Conservation (phyloP, 2,329 filamentous ascomycete species). For the Tolypocladium pustulatum region DNA sequence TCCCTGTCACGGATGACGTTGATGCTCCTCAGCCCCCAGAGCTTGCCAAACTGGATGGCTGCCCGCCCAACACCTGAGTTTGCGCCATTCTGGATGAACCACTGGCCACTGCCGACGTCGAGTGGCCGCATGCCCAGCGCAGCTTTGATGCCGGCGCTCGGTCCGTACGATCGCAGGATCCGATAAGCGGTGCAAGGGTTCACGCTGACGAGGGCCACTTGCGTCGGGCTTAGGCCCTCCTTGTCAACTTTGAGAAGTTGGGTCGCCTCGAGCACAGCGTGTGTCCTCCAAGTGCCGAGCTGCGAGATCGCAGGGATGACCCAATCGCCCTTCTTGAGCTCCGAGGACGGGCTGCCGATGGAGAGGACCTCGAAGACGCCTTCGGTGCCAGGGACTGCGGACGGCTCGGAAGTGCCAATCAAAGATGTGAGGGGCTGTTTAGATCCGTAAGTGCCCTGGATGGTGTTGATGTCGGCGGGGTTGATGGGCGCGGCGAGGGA, state of each 20-base stretch:
- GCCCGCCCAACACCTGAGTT: constrained; percentile 89
- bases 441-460: constrained; percentile 90
- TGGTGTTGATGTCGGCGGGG: constrained; percentile 94
- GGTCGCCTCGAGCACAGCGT: constrained; percentile 54
- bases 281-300: constrained; percentile 92
- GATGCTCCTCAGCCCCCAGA: constrained; percentile 86
- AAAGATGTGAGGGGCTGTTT: constrained; percentile 67
- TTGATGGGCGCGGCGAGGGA: constrained; percentile 90
- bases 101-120: constrained; percentile 52
- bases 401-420: constrained; percentile 66
- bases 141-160: constrained; percentile 31
- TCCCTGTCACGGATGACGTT: constrained; percentile 74
- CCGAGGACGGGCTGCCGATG: constrained; percentile 44
- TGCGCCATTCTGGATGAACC: constrained; percentile 95
- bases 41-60: constrained; percentile 74
- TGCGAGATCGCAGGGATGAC: constrained; percentile 76
- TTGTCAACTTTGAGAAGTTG: constrained; percentile 61
- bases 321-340: constrained; percentile 73
- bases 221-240: constrained; percentile 59
- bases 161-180: constrained; percentile 74
- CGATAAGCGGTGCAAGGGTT: constrained; percentile 94
- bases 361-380: constrained; percentile 84
- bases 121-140: constrained; percentile 35
- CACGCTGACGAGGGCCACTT: constrained; percentile 80
- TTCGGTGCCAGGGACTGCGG: constrained; percentile 80